Percentiles rank a stretch among this genome's conserved stretches.
phyloP scores from a whole-genome alignment of 352 stramenopile species.

The Pelagophyceae sp. region DNA sequence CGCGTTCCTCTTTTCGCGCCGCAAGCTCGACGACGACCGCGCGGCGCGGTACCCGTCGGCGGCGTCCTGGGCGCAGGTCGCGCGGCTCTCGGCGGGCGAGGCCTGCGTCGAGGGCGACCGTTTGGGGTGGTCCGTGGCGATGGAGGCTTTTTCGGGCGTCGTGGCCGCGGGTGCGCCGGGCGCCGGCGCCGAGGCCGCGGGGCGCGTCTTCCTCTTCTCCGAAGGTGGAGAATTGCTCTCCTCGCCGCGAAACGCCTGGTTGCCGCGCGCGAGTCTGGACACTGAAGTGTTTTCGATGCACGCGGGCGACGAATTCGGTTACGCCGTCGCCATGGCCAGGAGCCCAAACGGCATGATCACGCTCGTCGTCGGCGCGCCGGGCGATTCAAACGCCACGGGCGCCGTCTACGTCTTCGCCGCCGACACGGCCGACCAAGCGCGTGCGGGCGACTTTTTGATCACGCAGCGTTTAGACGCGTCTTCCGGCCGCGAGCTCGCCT shows the following conservation, averaged over 20 bases:
- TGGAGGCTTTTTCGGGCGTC: not conserved
- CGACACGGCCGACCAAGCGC: not conserved
- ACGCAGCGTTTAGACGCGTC: not conserved
- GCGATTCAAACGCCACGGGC: constrained; percentile 34
- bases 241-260: too few species aligned
- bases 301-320: constrained; percentile 40
- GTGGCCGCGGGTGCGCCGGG: not conserved
- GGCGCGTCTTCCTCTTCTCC: constrained; percentile 41
- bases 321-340: not conserved
- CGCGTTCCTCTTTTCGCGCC: not conserved
- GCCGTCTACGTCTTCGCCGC: constrained; percentile 44
- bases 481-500: not conserved
- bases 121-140: not conserved
- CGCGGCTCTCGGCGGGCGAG: not conserved
- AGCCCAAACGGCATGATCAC: constrained; percentile 17
- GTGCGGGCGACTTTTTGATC: not conserved
- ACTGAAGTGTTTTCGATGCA: constrained; percentile 30
- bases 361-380: constrained; percentile 39
- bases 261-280: constrained; percentile 39
- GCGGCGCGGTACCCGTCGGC: not conserved
- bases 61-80: not conserved
- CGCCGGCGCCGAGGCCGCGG: constrained; percentile 24
- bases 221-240: constrained; percentile 34
- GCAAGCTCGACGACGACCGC: not conserved
- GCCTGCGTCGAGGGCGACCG: not conserved